Conservation (phyloP, 2,329 filamentous ascomycete species). For the Blastomyces emzantsi region DNA sequence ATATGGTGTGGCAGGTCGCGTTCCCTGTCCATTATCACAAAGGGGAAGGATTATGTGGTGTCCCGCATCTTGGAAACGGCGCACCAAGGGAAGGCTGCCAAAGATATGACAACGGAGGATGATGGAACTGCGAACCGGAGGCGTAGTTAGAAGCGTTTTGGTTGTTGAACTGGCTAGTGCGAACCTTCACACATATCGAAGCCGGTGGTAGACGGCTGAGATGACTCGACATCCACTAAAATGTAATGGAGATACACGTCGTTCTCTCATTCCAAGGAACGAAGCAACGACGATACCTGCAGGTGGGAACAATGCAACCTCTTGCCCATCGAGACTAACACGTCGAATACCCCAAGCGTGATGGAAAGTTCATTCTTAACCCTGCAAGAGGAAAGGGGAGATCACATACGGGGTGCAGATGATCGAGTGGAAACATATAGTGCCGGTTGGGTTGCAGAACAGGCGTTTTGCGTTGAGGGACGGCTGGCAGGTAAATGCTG, state of each 20-base stretch:
- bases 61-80: neutral
- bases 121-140: neutral
- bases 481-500: neutral
- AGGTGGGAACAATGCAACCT: neutral
- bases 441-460: conserved; percentile 3
- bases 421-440: neutral
- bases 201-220: neutral
- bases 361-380: neutral
- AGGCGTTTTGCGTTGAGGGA: neutral
- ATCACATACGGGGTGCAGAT: neutral
- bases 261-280: neutral
- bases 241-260: neutral
- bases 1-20: conserved; percentile 4
- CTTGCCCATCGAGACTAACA: neutral
- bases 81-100: neutral
- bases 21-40: neutral
- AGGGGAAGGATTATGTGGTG: neutral
- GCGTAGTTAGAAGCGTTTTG: neutral
- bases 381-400: neutral
- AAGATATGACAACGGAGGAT: neutral
- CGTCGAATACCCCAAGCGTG: neutral
- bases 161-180: neutral
- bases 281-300: neutral
- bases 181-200: neutral
- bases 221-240: neutral